Evolutionary conservation across 2,329 filamentous ascomycete genomes (phyloP).

Genomic region (Orbilia brochopaga): DNA sequence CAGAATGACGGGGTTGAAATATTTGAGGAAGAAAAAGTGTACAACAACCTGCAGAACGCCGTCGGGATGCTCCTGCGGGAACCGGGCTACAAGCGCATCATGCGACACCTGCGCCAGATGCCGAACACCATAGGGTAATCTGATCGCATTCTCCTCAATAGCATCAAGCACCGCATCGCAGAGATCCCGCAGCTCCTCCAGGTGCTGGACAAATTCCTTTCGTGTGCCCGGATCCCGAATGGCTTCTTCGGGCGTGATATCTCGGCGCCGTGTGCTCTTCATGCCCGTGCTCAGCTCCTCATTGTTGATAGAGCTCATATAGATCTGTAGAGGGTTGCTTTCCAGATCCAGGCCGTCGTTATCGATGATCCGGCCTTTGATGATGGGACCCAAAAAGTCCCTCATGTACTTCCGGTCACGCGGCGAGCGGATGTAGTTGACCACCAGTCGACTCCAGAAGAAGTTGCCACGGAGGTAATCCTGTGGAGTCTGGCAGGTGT

Average conservation of each 20-base stretch:
- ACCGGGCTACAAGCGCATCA: conserved; percentile 75
- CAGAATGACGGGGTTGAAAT: conserved; percentile 86
- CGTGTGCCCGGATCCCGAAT: conserved; percentile 94
- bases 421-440: conserved; percentile 81
- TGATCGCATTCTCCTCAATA: conserved; percentile 80
- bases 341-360: conserved; percentile 90
- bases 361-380: conserved; percentile 90
- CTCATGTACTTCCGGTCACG: conserved; percentile 90
- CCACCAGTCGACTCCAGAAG: conserved; percentile 87
- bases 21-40: conserved; percentile 92
- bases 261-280: conserved; percentile 77
- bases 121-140: conserved; percentile 90
- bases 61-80: conserved; percentile 77
- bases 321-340: conserved; percentile 97
- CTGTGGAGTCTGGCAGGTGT: conserved; percentile 73
- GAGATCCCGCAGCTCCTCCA: conserved; percentile 92
- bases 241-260: conserved; percentile 89
- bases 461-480: conserved; percentile 89
- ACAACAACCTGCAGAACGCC: conserved; percentile 81
- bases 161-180: conserved; percentile 85
- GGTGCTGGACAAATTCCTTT: conserved; percentile 88
- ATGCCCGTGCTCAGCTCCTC: conserved; percentile 91
- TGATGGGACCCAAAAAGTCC: conserved; percentile 80
- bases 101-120: conserved; percentile 88
- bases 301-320: conserved; percentile 92